Conservation (phyloP, 345 rosid species). For the Boechera retrofracta region DNA sequence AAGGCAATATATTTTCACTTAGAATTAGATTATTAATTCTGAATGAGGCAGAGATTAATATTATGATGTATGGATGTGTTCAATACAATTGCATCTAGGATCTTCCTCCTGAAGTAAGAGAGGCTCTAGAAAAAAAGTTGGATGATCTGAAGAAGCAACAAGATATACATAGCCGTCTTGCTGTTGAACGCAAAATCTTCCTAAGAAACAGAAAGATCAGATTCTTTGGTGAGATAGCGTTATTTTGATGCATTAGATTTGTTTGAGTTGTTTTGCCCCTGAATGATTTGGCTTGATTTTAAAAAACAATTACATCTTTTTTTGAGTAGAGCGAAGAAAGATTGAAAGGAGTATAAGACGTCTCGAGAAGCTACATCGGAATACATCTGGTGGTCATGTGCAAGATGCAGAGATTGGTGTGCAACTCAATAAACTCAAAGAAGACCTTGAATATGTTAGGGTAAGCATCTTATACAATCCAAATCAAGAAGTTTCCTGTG, state of each 20-base stretch:
- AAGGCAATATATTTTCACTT: background rate
- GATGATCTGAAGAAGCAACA: slow-evolving; percentile 83
- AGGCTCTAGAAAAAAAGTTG: slow-evolving; percentile 70
- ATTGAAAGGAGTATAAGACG: slow-evolving; percentile 85
- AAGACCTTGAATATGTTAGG: slow-evolving; percentile 97
- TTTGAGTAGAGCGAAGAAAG: slow-evolving; percentile 79
- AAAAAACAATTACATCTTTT: background rate
- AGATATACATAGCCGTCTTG: slow-evolving; percentile 80
- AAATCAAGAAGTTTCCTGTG: background rate
- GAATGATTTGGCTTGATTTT: background rate
- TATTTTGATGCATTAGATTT: background rate
- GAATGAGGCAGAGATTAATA: background rate
- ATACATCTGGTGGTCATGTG: slow-evolving; percentile 43
- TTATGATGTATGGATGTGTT: slow-evolving; percentile 11
- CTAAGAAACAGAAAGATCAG: slow-evolving; percentile 86
- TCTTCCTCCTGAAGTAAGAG: slow-evolving; percentile 73
- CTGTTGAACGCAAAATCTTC: slow-evolving; percentile 85
- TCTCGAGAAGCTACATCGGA: slow-evolving; percentile 87
- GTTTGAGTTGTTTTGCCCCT: background rate
- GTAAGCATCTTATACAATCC: slow-evolving; percentile 43
- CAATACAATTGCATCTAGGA: slow-evolving; percentile 49
- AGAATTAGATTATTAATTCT: background rate
- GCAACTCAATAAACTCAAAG: slow-evolving; percentile 82
- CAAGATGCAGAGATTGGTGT: slow-evolving; percentile 68
- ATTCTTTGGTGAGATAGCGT: slow-evolving; percentile 69